These are phyloP conservation scores for Heracleum sosnowskyi DNA, from an alignment of 129 eudicot species.

Conservation along the genomic window DNA sequence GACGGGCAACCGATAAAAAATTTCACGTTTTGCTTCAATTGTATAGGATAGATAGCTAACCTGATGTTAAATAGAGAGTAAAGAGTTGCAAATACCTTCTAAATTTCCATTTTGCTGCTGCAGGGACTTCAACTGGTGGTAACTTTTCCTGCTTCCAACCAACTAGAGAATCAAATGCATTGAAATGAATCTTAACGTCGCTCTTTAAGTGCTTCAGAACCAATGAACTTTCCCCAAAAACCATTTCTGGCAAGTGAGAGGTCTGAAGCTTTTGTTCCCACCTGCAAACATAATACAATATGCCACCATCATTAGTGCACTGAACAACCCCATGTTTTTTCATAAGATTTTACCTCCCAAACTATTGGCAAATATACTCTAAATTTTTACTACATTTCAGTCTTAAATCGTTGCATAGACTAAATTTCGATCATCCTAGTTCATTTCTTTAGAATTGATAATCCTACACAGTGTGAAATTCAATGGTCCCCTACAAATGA, in stretches of 20 bases:
- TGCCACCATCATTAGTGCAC: background rate
- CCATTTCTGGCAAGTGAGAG: slow-evolving; percentile 92
- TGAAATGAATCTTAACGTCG: slow-evolving; percentile 57
- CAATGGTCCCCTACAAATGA: background rate
- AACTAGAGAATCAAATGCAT: slow-evolving; percentile 80
- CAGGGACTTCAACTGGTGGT: slow-evolving; percentile 99
- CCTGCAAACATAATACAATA: slow-evolving; percentile 32
- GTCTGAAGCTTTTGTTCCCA: slow-evolving; percentile 96
- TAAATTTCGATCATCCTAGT: background rate
- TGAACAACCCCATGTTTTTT: background rate
- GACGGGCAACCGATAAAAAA: background rate
- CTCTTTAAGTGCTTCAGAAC: slow-evolving; percentile 68
- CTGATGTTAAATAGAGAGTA: background rate
- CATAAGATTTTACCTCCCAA: background rate
- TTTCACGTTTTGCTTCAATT: background rate
- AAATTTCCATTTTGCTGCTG: slow-evolving; percentile 90
- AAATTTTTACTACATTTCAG: background rate
- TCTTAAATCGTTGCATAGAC: background rate
- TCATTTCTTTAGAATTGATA: background rate
- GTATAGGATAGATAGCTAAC: background rate
- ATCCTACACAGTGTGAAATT: background rate
- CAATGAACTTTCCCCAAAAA: slow-evolving; percentile 82
- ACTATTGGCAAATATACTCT: background rate
- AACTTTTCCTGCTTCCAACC: slow-evolving; percentile 88
- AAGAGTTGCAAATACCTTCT: slow-evolving; percentile 47